These are phyloP conservation scores for Lindgomyces ingoldianus DNA, from an alignment of 495 filamentous ascomycete genomes.

Conservation along the genomic window DNA sequence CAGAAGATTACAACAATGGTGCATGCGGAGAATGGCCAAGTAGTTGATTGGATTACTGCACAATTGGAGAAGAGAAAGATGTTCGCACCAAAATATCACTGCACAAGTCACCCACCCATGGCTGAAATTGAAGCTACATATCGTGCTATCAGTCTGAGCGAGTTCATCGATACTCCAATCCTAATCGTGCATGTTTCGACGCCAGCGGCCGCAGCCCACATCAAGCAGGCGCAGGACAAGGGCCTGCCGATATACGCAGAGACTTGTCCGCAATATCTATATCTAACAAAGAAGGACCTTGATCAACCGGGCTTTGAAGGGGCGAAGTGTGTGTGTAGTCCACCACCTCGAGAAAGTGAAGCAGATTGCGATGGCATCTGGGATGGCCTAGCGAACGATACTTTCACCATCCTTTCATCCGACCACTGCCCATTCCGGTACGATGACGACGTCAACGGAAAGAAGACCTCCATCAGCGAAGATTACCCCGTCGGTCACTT, in stretches of 20 bases:
- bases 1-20: conserved; percentile 61
- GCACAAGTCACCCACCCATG: conserved; percentile 54
- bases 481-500: conserved; percentile 54
- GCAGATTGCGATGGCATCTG: conserved; percentile 43
- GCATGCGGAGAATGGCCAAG: conserved; percentile 62
- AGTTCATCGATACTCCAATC: conserved; percentile 58
- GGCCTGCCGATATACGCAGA: conserved; percentile 62
- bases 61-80: conserved; percentile 41
- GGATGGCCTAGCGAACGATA: conserved; percentile 47
- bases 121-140: conserved; percentile 62
- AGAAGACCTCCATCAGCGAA: conserved; percentile 50
- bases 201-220: conserved; percentile 52
- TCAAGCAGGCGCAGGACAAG: conserved; percentile 57
- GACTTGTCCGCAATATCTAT: conserved; percentile 68
- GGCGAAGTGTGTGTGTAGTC: conserved; percentile 45
- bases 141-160: conserved; percentile 56
- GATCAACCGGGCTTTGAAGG: conserved; percentile 55
- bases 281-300: conserved; percentile 56
- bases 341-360: conserved; percentile 41
- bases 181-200: conserved; percentile 63
- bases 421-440: conserved; percentile 61
- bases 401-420: conserved; percentile 56
- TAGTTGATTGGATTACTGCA: conserved; percentile 45
- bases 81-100: conserved; percentile 59
- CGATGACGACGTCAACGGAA: conserved; percentile 50